Percentiles rank a stretch among this genome's conserved stretches.
These are phyloP conservation scores for Excoecaria agallocha DNA, from an alignment of 345 rosid species.

Conservation along the genomic window DNA sequence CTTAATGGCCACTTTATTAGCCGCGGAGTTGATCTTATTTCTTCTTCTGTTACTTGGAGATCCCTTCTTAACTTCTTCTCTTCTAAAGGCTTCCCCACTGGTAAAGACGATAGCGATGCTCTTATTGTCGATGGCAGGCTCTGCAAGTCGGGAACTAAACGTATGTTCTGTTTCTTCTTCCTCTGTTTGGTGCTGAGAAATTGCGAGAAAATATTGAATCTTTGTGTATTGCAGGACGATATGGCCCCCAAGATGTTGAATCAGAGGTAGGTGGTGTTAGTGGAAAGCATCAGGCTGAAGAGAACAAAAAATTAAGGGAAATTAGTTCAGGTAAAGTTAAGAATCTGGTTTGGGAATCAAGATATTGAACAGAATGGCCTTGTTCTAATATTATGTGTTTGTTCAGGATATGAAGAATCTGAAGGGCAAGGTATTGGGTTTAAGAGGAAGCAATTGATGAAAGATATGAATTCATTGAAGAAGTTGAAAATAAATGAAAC, in stretches of 20 bases:
- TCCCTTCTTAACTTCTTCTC: slow-evolving; percentile 75
- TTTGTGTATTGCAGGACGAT: slow-evolving; percentile 29
- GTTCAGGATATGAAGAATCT: slow-evolving; percentile 25
- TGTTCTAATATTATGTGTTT: background rate
- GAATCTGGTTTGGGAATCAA: background rate
- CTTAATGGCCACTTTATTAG: slow-evolving; percentile 84
- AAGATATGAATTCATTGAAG: slow-evolving; percentile 42
- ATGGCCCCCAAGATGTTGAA: slow-evolving; percentile 27
- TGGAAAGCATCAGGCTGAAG: background rate
- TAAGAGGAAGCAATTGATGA: slow-evolving; percentile 52
- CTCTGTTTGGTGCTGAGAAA: background rate
- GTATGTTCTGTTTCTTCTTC: slow-evolving; percentile 31
- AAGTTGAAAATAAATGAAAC: slow-evolving; percentile 46
- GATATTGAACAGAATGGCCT: background rate
- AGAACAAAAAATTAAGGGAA: slow-evolving; percentile 42
- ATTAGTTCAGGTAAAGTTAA: slow-evolving; percentile 34
- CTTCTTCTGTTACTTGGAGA: slow-evolving; percentile 77
- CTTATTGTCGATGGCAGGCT: slow-evolving; percentile 72
- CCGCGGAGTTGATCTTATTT: slow-evolving; percentile 59
- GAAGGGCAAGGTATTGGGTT: slow-evolving; percentile 20
- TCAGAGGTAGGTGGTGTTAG: too few relatives aligned
- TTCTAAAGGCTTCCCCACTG: slow-evolving; percentile 71
- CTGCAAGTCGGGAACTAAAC: slow-evolving; percentile 51
- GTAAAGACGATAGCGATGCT: slow-evolving; percentile 44
- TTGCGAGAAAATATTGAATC: background rate